Evolutionary conservation across 164 flowering plant genomes (phyloP), one percentile per base, ranked within the genome.

Genomic region (Chimonanthus praecox): DNA sequence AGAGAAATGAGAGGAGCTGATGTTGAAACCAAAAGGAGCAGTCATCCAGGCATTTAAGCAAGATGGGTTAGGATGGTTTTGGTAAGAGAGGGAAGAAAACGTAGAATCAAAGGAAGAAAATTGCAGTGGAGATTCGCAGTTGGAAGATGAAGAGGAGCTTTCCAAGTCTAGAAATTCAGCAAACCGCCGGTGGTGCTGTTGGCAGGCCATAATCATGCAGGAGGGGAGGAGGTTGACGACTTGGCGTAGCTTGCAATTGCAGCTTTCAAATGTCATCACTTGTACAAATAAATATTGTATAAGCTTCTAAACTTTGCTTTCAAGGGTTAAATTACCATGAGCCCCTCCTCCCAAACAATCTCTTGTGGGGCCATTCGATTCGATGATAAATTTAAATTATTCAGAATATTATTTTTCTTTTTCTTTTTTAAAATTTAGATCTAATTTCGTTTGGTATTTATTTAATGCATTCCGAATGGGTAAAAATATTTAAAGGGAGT

Each of bases 201-300:
- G 79, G 82, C 73, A 80, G 83, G 77, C 72, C 82, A 74, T 80
- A 73, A 67, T 73, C 70, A 5, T 71, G 50, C 16, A 47, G 44
- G 69, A 49, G 67, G 6, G 44, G 69, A 49, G 58, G 6, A 58
- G 18, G 49, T 58, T 84, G 73, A 75, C 85, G 33, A 33, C 33
- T 33, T 33, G 33, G 33, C 33, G 87, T 86, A 86, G 83, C 91
- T 88, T 88, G 84, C 86, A 88, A 76, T 85, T 77, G 80, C 78
- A 80, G 85, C 72, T 72, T 75, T 54, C 33, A 33, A 33, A 33
- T 33, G 33, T 33, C 33, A 33, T 33, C 33, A 33, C 33, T 33
- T 33, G 33, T 33, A 33, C 33, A 33, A 33, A 33, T 33, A 33
- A 33, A 33, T 33, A 33, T 33, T 33, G 33, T 33, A 33, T 33